Evolutionary conservation across 2,329 filamentous ascomycete species (phyloP).

Genomic region (Aspergillus nomiae): DNA sequence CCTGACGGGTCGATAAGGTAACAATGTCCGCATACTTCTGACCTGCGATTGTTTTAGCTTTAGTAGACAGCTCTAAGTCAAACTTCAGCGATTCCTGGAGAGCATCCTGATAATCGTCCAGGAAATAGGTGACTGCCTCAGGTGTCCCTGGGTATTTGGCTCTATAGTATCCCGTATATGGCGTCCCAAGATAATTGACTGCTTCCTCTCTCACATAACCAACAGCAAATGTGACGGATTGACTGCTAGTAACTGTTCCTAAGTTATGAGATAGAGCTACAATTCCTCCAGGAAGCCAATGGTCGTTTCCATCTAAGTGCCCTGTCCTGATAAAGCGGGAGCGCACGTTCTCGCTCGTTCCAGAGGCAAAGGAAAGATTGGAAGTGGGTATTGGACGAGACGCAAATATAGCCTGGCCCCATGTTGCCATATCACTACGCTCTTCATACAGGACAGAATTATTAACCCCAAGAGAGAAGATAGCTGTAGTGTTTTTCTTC

Average conservation of each 20-base stretch:
- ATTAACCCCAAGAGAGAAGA: constrained; percentile 37
- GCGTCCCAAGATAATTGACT: constrained; percentile 45
- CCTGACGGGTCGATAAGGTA: constrained; percentile 44
- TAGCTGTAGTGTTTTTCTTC: constrained; percentile 24
- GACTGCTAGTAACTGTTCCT: constrained; percentile 28
- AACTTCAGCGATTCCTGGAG: constrained; percentile 35
- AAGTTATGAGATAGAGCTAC: constrained; percentile 45
- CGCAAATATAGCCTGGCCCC: constrained; percentile 46
- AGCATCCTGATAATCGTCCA: constrained; percentile 44
- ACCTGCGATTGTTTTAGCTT: constrained; percentile 35
- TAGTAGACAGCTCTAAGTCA: constrained; percentile 32
- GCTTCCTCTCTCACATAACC: constrained; percentile 44
- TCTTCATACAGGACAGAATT: constrained; percentile 37
- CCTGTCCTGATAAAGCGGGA: constrained; percentile 36
- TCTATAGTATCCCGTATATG: constrained; percentile 45
- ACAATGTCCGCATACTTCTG: constrained; percentile 47
- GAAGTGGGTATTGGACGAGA: constrained; percentile 30
- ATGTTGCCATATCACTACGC: constrained; percentile 44
- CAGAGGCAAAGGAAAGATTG: constrained; percentile 34
- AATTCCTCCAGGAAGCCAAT: constrained; percentile 33
- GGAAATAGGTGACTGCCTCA: constrained; percentile 40
- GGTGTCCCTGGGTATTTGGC: constrained; percentile 35
- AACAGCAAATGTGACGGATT: constrained; percentile 44
- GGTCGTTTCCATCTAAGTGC: constrained; percentile 24
- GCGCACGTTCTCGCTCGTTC: constrained; percentile 29